Evolutionary conservation across 2,329 filamentous ascomycete genomes (phyloP).

Genomic region (Paecilomyces formosus): DNA sequence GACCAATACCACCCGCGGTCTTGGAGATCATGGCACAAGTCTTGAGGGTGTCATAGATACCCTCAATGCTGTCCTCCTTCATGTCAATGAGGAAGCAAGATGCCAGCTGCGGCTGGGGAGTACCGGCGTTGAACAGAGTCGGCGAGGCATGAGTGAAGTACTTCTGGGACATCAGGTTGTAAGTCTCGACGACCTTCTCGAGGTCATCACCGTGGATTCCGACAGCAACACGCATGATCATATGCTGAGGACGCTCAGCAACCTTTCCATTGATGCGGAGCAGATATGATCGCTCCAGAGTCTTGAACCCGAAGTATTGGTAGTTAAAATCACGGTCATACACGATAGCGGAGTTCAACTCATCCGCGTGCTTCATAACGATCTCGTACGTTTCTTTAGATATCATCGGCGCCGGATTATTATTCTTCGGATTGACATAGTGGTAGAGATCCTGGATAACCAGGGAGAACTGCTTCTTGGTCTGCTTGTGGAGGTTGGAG

Average conservation of each 20-base stretch:
- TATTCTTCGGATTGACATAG: slow-evolving; percentile 94
- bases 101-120: slow-evolving; percentile 85
- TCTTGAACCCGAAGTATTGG: slow-evolving; percentile 99
- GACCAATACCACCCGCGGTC: slow-evolving; percentile 94
- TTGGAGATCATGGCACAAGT: slow-evolving; percentile 99
- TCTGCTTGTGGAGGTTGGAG: slow-evolving; percentile 99
- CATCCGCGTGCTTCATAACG: slow-evolving; percentile 92
- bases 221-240: slow-evolving; percentile 99
- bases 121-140: slow-evolving; percentile 96
- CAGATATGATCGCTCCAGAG: slow-evolving; percentile 92
- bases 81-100: slow-evolving; percentile 99
- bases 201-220: slow-evolving; percentile 94
- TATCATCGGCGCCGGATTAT: slow-evolving; percentile 83
- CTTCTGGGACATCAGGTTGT: slow-evolving; percentile 98
- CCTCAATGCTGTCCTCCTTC: slow-evolving; percentile 99
- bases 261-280: slow-evolving; percentile 93
- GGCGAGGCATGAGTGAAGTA: slow-evolving; percentile 98
- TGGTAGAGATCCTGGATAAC: slow-evolving; percentile 90
- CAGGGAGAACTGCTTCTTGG: slow-evolving; percentile 98
- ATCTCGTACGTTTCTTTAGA: slow-evolving; percentile 82
- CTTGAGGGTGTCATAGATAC: slow-evolving; percentile 98
- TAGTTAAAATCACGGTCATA: slow-evolving; percentile 99
- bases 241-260: slow-evolving; percentile 94
- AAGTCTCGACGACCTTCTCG: slow-evolving; percentile 92
- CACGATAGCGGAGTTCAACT: slow-evolving; percentile 97